Conservation (phyloP, 179 eudicot species). For the Nepenthes alata region DNA sequence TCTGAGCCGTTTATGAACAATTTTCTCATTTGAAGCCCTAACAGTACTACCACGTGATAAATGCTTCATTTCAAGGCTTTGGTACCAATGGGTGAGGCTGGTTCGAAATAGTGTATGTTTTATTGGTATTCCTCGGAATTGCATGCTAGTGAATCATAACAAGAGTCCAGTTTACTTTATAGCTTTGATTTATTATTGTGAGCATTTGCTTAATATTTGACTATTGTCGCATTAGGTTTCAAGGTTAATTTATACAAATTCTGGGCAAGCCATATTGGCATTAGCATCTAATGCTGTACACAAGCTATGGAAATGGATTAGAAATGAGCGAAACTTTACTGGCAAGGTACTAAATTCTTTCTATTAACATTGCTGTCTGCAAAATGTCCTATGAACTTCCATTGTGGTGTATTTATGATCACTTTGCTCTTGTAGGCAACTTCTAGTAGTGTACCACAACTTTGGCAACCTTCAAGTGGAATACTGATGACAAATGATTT, state of each 20-base stretch:
- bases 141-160: no score
- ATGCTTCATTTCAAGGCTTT: no score
- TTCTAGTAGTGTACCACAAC: slow-evolving; percentile 55
- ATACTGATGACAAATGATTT: slow-evolving; percentile 81
- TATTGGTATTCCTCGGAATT: no score
- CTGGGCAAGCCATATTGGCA: slow-evolving; percentile 64
- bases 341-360: slow-evolving; percentile 43
- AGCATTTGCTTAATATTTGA: background rate
- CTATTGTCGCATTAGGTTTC: slow-evolving; percentile 34
- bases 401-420: background rate
- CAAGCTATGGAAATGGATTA: slow-evolving; percentile 79
- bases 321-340: slow-evolving; percentile 39
- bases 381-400: background rate
- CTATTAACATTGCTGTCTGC: background rate
- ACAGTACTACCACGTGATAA: no score
- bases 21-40: no score
- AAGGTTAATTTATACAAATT: slow-evolving; percentile 68
- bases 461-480: slow-evolving; percentile 88
- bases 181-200: no score
- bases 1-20: no score
- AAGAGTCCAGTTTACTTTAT: no score
- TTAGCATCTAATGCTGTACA: slow-evolving; percentile 68
- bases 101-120: no score
- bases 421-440: slow-evolving; percentile 45
- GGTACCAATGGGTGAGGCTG: no score